Conservation (phyloP, 2,329 filamentous ascomycete species). For the Pseudogymnoascus sp. region DNA sequence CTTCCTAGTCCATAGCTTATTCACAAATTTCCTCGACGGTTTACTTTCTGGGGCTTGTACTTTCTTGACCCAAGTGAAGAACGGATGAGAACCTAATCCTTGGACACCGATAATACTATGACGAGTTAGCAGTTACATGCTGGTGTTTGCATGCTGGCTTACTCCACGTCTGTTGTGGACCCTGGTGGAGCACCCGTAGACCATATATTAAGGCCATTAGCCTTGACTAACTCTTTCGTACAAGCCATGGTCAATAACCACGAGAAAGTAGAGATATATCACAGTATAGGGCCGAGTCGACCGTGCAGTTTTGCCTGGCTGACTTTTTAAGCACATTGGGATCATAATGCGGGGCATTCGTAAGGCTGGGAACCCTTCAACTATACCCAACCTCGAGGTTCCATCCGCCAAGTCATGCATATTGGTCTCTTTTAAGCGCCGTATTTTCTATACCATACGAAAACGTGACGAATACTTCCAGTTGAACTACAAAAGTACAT, state of each 20-base stretch:
- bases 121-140: conserved; percentile 1
- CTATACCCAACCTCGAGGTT: neutral
- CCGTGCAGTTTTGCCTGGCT: neutral
- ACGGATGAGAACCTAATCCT: conserved; percentile 12
- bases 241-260: conserved; percentile 9
- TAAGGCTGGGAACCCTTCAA: neutral
- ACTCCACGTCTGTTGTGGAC: conserved; percentile 13
- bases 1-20: conserved; percentile 10
- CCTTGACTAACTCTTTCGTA: conserved; percentile 16
- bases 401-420: neutral
- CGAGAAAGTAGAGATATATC: neutral
- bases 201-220: conserved; percentile 15
- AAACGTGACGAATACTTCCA: neutral
- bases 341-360: neutral
- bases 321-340: neutral
- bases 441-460: neutral
- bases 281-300: neutral
- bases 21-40: conserved; percentile 2
- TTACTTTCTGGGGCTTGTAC: conserved; percentile 1
- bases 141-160: neutral
- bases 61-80: conserved; percentile 15
- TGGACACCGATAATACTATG: conserved; percentile 15
- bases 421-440: neutral
- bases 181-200: conserved; percentile 11
- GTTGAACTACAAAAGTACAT: neutral